Conservation (phyloP, 257 asterid genomes). For the Rubia yunnanensis region DNA sequence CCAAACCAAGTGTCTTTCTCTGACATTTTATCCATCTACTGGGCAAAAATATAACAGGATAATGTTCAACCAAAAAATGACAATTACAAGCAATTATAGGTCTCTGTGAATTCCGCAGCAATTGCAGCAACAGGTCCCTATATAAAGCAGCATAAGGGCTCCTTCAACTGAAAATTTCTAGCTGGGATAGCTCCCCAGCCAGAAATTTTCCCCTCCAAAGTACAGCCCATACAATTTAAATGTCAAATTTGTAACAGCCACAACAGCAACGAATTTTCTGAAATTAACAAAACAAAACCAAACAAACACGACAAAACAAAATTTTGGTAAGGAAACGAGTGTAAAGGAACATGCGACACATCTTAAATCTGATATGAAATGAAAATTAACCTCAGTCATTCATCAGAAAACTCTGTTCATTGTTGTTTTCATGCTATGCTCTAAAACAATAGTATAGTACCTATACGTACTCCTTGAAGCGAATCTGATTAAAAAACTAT, state of each 20-base stretch:
- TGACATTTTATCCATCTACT: background rate
- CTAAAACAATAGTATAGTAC: background rate
- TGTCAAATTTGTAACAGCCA: background rate
- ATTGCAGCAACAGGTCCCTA: too few species aligned
- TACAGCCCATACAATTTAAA: background rate
- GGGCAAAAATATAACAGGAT: background rate
- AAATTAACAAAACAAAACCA: background rate
- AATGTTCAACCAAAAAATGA: too few species aligned
- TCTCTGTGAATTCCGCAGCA: too few species aligned
- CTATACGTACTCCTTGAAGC: background rate
- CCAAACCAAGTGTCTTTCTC: background rate
- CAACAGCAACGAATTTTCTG: background rate
- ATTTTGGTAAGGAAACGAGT: background rate
- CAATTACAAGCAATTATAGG: too few species aligned
- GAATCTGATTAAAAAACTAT: background rate
- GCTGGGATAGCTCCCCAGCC: too few species aligned
- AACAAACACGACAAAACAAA: background rate
- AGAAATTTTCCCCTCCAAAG: too few species aligned
- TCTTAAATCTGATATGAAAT: too few species aligned
- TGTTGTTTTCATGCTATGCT: background rate
- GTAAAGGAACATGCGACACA: background rate
- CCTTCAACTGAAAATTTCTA: background rate
- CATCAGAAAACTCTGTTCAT: background rate
- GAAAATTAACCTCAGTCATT: background rate
- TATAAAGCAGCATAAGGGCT: too few species aligned